A percentile compares a stretch with the other conserved stretches of the same genome.
These are phyloP conservation scores for Isoetes engelmannii DNA, from an alignment of 83 land plant genomes.

Conservation along the genomic window DNA sequence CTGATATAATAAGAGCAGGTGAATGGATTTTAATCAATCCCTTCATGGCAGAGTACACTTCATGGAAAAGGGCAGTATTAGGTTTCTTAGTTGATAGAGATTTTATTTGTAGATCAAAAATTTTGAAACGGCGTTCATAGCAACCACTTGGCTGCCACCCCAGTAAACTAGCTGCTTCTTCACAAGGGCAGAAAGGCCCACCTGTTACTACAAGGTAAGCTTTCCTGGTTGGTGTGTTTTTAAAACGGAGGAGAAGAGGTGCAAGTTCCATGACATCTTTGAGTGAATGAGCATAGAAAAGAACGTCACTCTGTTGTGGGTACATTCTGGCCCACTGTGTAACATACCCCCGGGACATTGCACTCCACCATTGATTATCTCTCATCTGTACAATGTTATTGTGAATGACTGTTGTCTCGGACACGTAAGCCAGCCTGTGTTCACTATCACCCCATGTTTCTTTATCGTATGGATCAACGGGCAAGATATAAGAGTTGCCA, in stretches of 20 bases:
- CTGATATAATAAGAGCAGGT: slow-evolving; percentile 20
- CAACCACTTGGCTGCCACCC: slow-evolving; percentile 24
- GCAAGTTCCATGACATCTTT: slow-evolving; percentile 22
- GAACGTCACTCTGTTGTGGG: slow-evolving; percentile 27
- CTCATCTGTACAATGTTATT: slow-evolving; percentile 28
- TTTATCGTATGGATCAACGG: slow-evolving; percentile 26
- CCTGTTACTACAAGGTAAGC: slow-evolving; percentile 31
- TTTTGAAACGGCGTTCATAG: slow-evolving; percentile 25
- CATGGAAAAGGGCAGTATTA: slow-evolving; percentile 13
- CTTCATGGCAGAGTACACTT: slow-evolving; percentile 19
- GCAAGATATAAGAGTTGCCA: slow-evolving; percentile 27
- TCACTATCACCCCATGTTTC: slow-evolving; percentile 37
- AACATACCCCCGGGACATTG: slow-evolving; percentile 27
- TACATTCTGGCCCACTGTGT: slow-evolving; percentile 35
- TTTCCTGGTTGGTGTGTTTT: slow-evolving; percentile 17
- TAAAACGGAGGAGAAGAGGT: slow-evolving; percentile 19
- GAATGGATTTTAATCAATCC: slow-evolving; percentile 22
- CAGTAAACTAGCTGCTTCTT: slow-evolving; percentile 25
- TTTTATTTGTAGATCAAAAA: slow-evolving; percentile 28
- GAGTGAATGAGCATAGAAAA: slow-evolving; percentile 32
- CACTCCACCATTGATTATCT: slow-evolving; percentile 35
- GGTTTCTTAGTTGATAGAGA: background rate
- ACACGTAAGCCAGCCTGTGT: slow-evolving; percentile 31
- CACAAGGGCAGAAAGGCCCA: slow-evolving; percentile 25
- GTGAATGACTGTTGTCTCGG: slow-evolving; percentile 31